Conservation (phyloP, 2,329 filamentous ascomycete genomes). For the Neofusicoccum sp. region DNA sequence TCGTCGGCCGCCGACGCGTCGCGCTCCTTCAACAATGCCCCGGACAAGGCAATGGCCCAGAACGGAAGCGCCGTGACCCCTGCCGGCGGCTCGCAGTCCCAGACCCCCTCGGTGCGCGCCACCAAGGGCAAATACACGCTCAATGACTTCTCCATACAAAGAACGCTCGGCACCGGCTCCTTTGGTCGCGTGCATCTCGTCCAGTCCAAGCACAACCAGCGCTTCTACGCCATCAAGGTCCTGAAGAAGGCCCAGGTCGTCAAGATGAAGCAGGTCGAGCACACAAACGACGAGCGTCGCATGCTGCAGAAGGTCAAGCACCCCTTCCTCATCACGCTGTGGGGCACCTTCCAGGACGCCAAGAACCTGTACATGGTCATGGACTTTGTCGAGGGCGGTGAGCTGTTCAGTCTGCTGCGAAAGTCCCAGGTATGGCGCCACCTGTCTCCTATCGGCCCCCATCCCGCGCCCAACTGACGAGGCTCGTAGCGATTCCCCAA, state of each 20-base stretch:
- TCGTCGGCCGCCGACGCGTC: constrained; percentile 33
- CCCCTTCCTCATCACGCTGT: constrained; percentile 94
- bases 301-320: constrained; percentile 98
- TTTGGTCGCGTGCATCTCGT: constrained; percentile 96
- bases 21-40: constrained; percentile 27
- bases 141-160: constrained; percentile 81
- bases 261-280: constrained; percentile 99
- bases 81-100: constrained; percentile 30
- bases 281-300: constrained; percentile 94
- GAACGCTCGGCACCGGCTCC: constrained; percentile 92
- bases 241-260: constrained; percentile 98
- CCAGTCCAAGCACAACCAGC: constrained; percentile 95
- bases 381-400: constrained; percentile 98
- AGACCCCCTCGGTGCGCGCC: constrained; percentile 52
- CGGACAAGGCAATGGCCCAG: constrained; percentile 23
- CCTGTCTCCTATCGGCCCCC: constrained; percentile 19
- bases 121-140: constrained; percentile 98
- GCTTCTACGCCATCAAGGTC: constrained; percentile 98
- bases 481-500: constrained; percentile 86
- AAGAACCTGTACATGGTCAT: constrained; percentile 99
- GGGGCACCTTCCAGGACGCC: constrained; percentile 96
- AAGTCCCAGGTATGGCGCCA: constrained; percentile 76
- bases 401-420: constrained; percentile 89
- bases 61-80: constrained; percentile 40
- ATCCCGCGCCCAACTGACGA: constrained; percentile 12